Base-by-base conservation (phyloP, 495 filamentous ascomycete genomes). In the Chaetomidium leptoderma region DNA sequence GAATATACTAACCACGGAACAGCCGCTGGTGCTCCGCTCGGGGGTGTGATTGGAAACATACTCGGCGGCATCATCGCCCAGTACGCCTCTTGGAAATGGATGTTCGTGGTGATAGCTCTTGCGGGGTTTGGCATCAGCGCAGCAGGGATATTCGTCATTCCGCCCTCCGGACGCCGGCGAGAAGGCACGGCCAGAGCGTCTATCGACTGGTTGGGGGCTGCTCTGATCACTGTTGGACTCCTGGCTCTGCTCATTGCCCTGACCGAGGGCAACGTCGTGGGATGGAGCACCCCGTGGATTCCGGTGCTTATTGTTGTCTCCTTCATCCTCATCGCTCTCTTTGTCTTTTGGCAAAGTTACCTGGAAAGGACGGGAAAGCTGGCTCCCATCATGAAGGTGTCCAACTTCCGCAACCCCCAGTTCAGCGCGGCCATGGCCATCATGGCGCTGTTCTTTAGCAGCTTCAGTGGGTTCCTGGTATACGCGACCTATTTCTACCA, bases 261-360 rank as follows among this genome's bases (percentile, higher is more conserved):
- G 24, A 83, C 83, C 6, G 78, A 86, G 63, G 83, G 83, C 16
- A 84, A 84, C 55, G 77, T 83, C 0, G 74, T 86, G 30, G 86
- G 87, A 7, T 91, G 87, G 87, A 66, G 66, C 19, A 86, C 82
- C 0, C 78, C 83, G 4, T 90, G 86, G 73, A 78, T 90, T 1
- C 74, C 83, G 32, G 78, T 77, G 8, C 68, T 90, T 5, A 81
- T 91, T 37, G 77, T 84, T 21, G 70, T 87, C 13, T 83, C 86
- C 2, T 39, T 87, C 26, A 50, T 84, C 10, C 66, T 89, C 5
- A 74, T 89, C 6, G 73, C 59, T 0, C 61, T 71, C 2, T 91
- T 91, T 59, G 63, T 86, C 21, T 66, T 75, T 35, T 90, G 87
- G 86, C 85, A 91, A 60, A 73, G 72, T 54, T 74, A 78, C 49